Conservation (phyloP, 805 yeast genomes). For the Wickerhamiella allomyrinae region DNA sequence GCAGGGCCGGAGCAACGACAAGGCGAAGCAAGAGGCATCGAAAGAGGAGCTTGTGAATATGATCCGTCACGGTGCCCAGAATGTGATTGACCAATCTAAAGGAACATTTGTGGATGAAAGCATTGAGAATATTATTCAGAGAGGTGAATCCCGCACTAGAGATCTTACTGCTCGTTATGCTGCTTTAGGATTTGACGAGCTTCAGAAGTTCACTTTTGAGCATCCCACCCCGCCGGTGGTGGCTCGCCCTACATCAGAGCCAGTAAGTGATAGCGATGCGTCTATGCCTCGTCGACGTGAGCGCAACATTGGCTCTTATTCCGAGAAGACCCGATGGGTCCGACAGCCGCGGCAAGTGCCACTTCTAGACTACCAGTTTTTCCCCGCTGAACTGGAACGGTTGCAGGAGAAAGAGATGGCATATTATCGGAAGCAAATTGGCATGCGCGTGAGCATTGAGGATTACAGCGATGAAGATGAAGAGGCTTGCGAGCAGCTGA, state of each 20-base stretch:
- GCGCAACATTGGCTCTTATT: slow-evolving; percentile 44
- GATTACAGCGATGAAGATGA: slow-evolving; percentile 26
- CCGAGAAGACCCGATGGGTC: slow-evolving; percentile 45
- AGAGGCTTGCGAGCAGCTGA: slow-evolving; percentile 35
- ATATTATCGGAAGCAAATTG: slow-evolving; percentile 54
- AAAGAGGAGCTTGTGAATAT: slow-evolving; percentile 82
- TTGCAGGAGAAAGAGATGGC: slow-evolving; percentile 70
- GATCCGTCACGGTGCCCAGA: slow-evolving; percentile 94
- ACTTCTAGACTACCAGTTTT: slow-evolving; percentile 80
- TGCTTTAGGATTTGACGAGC: slow-evolving; percentile 76
- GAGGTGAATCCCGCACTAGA: slow-evolving; percentile 73
- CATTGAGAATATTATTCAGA: slow-evolving; percentile 65
- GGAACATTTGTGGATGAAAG: slow-evolving; percentile 30
- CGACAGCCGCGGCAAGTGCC: slow-evolving; percentile 72
- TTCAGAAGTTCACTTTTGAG: slow-evolving; percentile 84
- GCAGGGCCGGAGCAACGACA: slow-evolving; percentile 44
- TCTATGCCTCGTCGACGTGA: slow-evolving; percentile 25
- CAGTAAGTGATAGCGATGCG: slow-evolving; percentile 35
- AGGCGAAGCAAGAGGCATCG: slow-evolving; percentile 20
- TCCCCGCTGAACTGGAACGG: slow-evolving; percentile 53
- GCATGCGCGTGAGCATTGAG: slow-evolving; percentile 43
- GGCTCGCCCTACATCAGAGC: slow-evolving; percentile 4
- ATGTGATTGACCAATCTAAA: slow-evolving; percentile 47
- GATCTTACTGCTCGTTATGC: slow-evolving; percentile 69
- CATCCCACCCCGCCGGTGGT: slow-evolving; percentile 15